These are phyloP conservation scores for Cunninghamia lanceolata DNA, from an alignment of 75 land plant genomes.

Conservation along the genomic window DNA sequence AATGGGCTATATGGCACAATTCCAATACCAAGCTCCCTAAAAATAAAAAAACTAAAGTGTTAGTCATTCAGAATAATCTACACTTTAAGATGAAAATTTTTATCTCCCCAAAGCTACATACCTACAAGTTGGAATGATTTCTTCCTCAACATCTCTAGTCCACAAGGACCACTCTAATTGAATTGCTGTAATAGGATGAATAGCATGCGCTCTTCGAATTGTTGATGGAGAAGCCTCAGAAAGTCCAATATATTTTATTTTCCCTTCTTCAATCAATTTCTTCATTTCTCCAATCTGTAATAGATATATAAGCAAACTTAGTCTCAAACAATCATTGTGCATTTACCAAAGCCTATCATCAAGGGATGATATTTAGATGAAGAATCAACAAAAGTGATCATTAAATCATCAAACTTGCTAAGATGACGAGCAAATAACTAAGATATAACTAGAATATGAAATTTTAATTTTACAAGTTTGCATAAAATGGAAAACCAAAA, in stretches of 20 bases:
- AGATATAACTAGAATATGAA: neutral
- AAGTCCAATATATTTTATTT: constrained; percentile 16
- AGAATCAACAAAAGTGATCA: no score
- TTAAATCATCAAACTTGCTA: no score
- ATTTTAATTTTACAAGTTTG: no score
- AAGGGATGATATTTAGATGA: no score
- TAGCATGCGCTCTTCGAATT: constrained; percentile 11
- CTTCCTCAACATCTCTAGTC: constrained; percentile 52
- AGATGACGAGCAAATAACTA: neutral
- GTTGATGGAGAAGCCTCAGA: constrained; percentile 13
- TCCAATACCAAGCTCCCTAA: constrained; percentile 69
- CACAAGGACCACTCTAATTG: constrained; percentile 62
- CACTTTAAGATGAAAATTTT: neutral
- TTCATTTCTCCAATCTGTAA: constrained; percentile 14
- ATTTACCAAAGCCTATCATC: no score
- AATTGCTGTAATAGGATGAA: constrained; percentile 32
- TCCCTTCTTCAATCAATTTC: constrained; percentile 16
- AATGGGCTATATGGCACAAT: constrained; percentile 59
- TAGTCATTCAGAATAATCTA: neutral
- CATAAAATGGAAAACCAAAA: no score
- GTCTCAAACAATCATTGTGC: neutral
- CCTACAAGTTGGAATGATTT: constrained; percentile 57
- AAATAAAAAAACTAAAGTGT: neutral
- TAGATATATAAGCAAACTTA: neutral
- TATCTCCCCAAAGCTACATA: constrained; percentile 6